Base-by-base conservation (phyloP, 768 basidiomycete species). In the Mycena epipterygia region DNA sequence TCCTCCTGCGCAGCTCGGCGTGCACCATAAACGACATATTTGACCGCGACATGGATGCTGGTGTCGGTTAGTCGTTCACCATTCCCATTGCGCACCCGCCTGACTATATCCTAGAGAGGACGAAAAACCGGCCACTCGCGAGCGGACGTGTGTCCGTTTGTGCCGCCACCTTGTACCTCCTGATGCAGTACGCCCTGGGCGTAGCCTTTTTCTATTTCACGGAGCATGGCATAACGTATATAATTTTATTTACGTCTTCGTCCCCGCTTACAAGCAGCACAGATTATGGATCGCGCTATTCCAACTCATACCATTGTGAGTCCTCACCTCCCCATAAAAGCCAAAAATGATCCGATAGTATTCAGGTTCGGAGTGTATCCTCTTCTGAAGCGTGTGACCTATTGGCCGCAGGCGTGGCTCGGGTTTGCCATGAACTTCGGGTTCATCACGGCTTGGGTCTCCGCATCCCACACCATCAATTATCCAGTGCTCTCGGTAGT, bases 401-500 rank as follows among this genome's bases (percentile, higher is more conserved):
- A 89, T 70, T 90, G 89, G 89, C 89, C 89, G 0, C 89, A 90
- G 73, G 88, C 88, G 0, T 89, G 87, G 88, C 84, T 90, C 1
- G 89, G 89, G 29, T 80, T 89, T 62, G 86, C 87, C 11, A 88
- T 89, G 86, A 89, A 87, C 70, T 88, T 88, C 63, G 86, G 88
- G 16, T 81, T 87, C 67, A 77, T 85, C 39, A 85, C 86, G 3
- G 82, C 86, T 0, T 89, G 87, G 87, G 75, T 85, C 14, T 79
- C 86, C 0, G 78, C 81, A 5, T 83, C 83, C 2, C 79, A 78
- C 17, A 61, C 59, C 2, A 37, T 83, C 41, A 75, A 87, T 46
- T 29, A 72, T 14, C 58, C 71, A n/a, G 53, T 88, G n/a, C 74
- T 86, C 23, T 60, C 67, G 3, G 72, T 76, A n/a, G 81, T 79